Percentiles rank a stretch among this genome's conserved stretches.
Conservation (phyloP, 2,329 filamentous ascomycete species). For the Phyllosticta ampelicida region DNA sequence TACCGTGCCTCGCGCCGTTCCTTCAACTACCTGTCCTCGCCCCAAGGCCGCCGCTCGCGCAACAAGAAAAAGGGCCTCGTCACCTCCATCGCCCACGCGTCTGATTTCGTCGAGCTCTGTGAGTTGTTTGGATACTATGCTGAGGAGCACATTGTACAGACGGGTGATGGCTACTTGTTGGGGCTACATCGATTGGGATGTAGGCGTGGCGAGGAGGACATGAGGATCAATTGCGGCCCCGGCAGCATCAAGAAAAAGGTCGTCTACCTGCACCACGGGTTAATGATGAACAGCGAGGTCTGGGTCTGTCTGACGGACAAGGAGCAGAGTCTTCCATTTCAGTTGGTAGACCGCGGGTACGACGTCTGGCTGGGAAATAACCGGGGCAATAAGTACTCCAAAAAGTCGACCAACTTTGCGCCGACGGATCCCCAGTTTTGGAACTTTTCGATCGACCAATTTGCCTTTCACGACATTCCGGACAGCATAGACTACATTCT, state of each 20-base stretch:
- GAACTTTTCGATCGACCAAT: slow-evolving; percentile 98
- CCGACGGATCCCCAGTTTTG: slow-evolving; percentile 74
- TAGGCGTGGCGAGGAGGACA: slow-evolving; percentile 69
- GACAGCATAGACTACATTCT: slow-evolving; percentile 90
- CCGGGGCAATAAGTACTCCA: slow-evolving; percentile 97
- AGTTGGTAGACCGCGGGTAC: slow-evolving; percentile 79
- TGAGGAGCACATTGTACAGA: slow-evolving; percentile 94
- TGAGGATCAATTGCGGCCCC: slow-evolving; percentile 61
- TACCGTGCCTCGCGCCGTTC: slow-evolving; percentile 72
- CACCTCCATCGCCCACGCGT: slow-evolving; percentile 68
- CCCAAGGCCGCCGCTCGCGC: slow-evolving; percentile 56
- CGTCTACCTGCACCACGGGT: slow-evolving; percentile 86
- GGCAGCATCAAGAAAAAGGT: slow-evolving; percentile 68
- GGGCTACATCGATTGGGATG: slow-evolving; percentile 81
- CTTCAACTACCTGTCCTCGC: slow-evolving; percentile 69
- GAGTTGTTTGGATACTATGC: slow-evolving; percentile 82
- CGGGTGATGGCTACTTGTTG: slow-evolving; percentile 83
- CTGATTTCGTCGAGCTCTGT: slow-evolving; percentile 92
- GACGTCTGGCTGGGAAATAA: slow-evolving; percentile 99
- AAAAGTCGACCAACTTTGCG: slow-evolving; percentile 71
- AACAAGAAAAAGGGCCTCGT: slow-evolving; percentile 64
- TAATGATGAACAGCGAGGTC: slow-evolving; percentile 98
- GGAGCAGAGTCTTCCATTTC: slow-evolving; percentile 76
- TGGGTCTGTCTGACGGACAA: slow-evolving; percentile 90
- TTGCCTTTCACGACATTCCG: slow-evolving; percentile 94